Conservation (phyloP, 73 alveolate genomes). For the Paramecium biaurelia region DNA sequence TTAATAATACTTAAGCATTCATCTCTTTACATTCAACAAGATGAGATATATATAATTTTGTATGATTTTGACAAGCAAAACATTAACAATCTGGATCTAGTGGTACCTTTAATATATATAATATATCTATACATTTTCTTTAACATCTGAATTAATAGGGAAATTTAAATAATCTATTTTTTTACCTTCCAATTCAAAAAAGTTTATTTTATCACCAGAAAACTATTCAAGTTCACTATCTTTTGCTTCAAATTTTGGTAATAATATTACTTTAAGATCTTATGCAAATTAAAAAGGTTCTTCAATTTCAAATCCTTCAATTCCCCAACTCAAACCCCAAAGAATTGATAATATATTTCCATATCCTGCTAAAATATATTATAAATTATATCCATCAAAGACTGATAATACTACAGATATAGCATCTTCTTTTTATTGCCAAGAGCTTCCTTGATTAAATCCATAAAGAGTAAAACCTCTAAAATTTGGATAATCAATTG, state of each 20-base stretch:
- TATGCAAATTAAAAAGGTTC: slow-evolving; percentile 7
- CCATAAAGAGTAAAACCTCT: slow-evolving; percentile 18
- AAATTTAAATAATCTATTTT: neutral
- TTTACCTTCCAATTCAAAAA: neutral
- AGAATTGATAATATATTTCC: slow-evolving; percentile 35
- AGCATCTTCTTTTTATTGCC: slow-evolving; percentile 8
- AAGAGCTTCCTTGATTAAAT: neutral
- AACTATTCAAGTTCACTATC: neutral
- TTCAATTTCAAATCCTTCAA: slow-evolving; percentile 18
- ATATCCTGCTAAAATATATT: slow-evolving; percentile 26
- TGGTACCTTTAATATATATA: neutral
- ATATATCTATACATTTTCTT: neutral
- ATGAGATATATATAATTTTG: slow-evolving; percentile 25
- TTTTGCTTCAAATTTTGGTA: neutral
- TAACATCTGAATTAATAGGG: neutral
- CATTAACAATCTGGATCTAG: neutral
- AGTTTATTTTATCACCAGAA: neutral
- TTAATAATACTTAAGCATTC: slow-evolving; percentile 20
- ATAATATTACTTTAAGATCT: neutral
- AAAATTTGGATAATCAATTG: slow-evolving; percentile 8
- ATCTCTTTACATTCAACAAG: slow-evolving; percentile 27
- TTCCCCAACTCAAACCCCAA: slow-evolving; percentile 49
- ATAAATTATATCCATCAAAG: neutral
- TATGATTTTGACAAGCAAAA: slow-evolving; percentile 27
- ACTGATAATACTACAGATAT: neutral